Base-by-base conservation (phyloP, 2,329 filamentous ascomycete species). In the Thermoascus crustaceus region DNA sequence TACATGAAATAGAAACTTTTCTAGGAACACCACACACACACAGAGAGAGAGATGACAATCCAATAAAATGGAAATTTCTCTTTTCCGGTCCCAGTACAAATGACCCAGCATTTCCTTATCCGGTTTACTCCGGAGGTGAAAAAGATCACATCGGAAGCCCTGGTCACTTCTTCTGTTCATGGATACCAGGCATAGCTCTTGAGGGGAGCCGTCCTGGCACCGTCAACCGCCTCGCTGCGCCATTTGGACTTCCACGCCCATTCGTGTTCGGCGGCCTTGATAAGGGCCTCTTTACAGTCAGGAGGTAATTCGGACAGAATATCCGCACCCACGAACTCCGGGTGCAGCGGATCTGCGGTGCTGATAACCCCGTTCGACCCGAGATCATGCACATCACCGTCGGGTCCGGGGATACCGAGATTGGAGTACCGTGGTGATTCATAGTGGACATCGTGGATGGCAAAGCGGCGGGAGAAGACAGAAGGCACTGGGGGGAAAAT, bases 241-340 rank as follows among this genome's bases (percentile, higher is more conserved):
- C 87, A 94, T 43, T 71, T 73, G 20, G 61, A 67, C 57, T 84
- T 84, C 84, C 87, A 96, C 35, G 72, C 63, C 41, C 63, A 58
- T 58, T 94, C 85, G 36, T 72, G 69, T 7, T 64, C 63, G 34
- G 78, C 66, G 3, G 85, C 80, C 35, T 73, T 67, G 33, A 86
- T 69, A 43, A 94, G 87, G 0, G 84, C 82, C 23, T 69, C 64
- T 23, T 82, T 75, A 57, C 85, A 91, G 6, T 68, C 63, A 1
- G 52, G 43, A 1, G 67, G 66, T 16, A 71, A 50, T 30, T 66
- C 58, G 9, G 58, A 58, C 5, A 69, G 47, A 26, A 70, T 55
- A 17, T 66, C 62, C 2, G 61, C 47, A 20, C 44, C 51, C 35
- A 60, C 49, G 37, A 63, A 63, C 26, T 61, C 54, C 3, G 61